Evolutionary conservation across 441 rosid genomes (phyloP).

Genomic region (Euphorbia schlechtendalii): DNA sequence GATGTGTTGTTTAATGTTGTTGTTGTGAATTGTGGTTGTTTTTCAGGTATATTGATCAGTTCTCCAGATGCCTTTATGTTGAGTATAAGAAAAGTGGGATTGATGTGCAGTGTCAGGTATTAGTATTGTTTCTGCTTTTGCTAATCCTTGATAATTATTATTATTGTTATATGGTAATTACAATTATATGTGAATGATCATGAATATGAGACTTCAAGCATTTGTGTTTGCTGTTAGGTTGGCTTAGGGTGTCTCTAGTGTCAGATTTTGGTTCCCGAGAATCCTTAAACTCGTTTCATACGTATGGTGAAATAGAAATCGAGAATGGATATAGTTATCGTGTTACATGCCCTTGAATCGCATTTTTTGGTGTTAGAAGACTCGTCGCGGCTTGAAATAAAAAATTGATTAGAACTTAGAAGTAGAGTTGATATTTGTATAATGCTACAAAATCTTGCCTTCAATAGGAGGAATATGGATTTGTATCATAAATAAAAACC

Average conservation of each 20-base stretch:
- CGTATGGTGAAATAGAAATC: background rate
- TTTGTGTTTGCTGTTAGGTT: background rate
- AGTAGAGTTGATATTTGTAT: background rate
- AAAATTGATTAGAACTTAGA: too few species aligned
- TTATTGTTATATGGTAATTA: background rate
- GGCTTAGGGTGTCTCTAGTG: too few species aligned
- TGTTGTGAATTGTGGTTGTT: conserved; percentile 13
- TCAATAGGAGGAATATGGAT: background rate
- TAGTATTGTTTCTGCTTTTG: background rate
- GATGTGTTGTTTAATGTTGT: conserved; percentile 9
- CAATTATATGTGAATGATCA: background rate
- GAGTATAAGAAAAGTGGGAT: conserved; percentile 85
- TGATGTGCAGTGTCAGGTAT: conserved; percentile 94
- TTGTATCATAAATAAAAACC: background rate
- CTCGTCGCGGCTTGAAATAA: background rate
- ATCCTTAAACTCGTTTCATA: background rate
- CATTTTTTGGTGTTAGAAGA: background rate
- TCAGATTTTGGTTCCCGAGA: background rate
- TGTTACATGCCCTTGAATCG: background rate
- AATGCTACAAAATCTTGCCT: background rate
- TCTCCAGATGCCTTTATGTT: conserved; percentile 81
- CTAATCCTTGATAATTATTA: too few species aligned
- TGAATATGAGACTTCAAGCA: background rate
- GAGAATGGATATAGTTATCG: background rate
- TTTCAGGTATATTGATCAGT: conserved; percentile 76